A percentile compares a stretch with the other conserved stretches of the same genome.
These are phyloP conservation scores for Pythium dissotocum DNA, from an alignment of 352 stramenopile species.

Conservation along the genomic window DNA sequence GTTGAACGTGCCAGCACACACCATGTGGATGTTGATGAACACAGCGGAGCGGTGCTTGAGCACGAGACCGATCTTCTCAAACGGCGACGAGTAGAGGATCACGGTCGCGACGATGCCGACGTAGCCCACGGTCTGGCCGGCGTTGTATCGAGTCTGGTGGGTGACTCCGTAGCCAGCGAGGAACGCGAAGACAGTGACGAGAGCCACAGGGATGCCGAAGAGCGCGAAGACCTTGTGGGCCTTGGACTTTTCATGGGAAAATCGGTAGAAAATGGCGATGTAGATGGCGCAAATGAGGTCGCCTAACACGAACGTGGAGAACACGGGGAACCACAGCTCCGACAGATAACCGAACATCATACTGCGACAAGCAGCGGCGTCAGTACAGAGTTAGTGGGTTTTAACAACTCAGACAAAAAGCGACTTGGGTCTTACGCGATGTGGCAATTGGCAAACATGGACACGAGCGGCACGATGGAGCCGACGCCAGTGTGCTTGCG, in stretches of 20 bases:
- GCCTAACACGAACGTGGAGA: slow-evolving; percentile 52
- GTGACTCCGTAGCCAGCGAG: slow-evolving; percentile 38
- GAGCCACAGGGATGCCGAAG: slow-evolving; percentile 23
- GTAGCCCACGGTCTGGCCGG: slow-evolving; percentile 38
- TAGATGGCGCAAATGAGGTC: slow-evolving; percentile 45
- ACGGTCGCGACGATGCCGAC: slow-evolving; percentile 43
- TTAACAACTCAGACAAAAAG: neutral
- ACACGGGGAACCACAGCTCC: slow-evolving; percentile 48
- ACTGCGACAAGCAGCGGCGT: slow-evolving; percentile 7
- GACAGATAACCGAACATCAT: slow-evolving; percentile 51
- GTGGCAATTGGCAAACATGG: slow-evolving; percentile 49
- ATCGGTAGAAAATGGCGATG: slow-evolving; percentile 54
- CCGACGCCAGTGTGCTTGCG: slow-evolving; percentile 40
- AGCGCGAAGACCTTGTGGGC: slow-evolving; percentile 34
- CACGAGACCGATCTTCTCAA: slow-evolving; percentile 51
- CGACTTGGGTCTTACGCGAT: slow-evolving; percentile 21
- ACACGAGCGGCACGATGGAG: slow-evolving; percentile 56
- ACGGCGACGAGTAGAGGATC: slow-evolving; percentile 58
- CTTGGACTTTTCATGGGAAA: slow-evolving; percentile 40
- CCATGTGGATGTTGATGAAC: slow-evolving; percentile 55
- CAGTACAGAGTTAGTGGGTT: neutral
- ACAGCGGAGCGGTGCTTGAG: slow-evolving; percentile 46
- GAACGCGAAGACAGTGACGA: slow-evolving; percentile 45
- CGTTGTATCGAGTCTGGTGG: slow-evolving; percentile 27
- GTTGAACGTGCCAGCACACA: slow-evolving; percentile 46